Base-by-base conservation (phyloP, 169 alveolate species). In the Cryptosporidium sp. region DNA sequence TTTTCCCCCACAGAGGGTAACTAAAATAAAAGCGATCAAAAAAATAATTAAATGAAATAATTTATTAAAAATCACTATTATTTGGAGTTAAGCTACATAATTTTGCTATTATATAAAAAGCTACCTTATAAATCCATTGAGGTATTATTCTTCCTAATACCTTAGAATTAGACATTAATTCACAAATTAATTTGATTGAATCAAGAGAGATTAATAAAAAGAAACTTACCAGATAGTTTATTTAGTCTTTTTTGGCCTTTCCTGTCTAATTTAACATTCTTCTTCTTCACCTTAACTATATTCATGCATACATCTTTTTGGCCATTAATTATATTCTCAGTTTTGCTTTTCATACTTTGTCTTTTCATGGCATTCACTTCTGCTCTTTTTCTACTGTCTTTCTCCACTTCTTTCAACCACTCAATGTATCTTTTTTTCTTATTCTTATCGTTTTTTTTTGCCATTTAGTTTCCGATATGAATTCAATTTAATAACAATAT, bases 351-450 rank as follows among this genome's bases (percentile, higher is more conserved):
- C 23, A 33, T 31, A 65, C 0, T 65, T 12, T 42, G 39, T 52
- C 56, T 56, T 16, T 73, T 56, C 3, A n/a, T 12, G 9, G 48
- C n/a, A 8, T 33, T 73, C 4, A 5, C n/a, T 29, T 80, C 89
- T 1, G 7, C 42, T 23, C 42, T 80, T 18, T 23, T 26, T 16
- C 75, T 18, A 23, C 14, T 45, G 3, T 65, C n/a, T 10, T 70
- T 60, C 39, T 80, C 89, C 6, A 29, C n/a, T 23, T 80, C 89
- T 31, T 65, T 60, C 26, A 80, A 21, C 89, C 89, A 80, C 8
- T 80, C 80, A 12, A 39, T 62, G 33, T 80, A 80, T 60, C 33
- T 44, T 39, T 44, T 80, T 42, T 60, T 80, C n/a, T 45, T 80
- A 80, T 18, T 42, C 21, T 65, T 80, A 12, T 80, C 44, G 37